Conservation (phyloP, 2,329 filamentous ascomycete genomes). For the Cytospora piceicola region DNA sequence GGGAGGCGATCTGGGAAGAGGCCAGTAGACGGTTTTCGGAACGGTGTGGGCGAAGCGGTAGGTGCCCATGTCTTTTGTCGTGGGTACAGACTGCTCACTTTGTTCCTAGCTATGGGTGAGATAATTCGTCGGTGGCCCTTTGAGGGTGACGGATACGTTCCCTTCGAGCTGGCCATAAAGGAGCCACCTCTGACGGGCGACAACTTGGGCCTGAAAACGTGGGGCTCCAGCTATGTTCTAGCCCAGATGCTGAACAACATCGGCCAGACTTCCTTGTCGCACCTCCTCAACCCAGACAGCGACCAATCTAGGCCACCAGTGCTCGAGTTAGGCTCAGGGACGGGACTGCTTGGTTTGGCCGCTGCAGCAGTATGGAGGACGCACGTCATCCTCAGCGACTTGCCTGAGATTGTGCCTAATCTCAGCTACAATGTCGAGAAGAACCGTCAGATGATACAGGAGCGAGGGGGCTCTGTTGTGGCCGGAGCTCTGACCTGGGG, state of each 20-base stretch:
- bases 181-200: conserved; percentile 90
- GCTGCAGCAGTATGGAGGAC: conserved; percentile 73
- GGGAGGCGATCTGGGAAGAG: conserved; percentile 74
- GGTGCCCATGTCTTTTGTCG: conserved; percentile 29
- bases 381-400: conserved; percentile 76
- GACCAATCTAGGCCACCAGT: conserved; percentile 43
- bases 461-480: conserved; percentile 59
- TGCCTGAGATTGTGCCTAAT: conserved; percentile 83
- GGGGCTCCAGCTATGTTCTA: conserved; percentile 88
- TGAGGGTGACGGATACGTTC: conserved; percentile 39
- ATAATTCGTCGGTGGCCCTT: conserved; percentile 61
- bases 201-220: conserved; percentile 90
- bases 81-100: conserved; percentile 2
- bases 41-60: conserved; percentile 76
- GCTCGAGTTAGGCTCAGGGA: conserved; percentile 87
- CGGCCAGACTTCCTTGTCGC: conserved; percentile 48
- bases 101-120: conserved; percentile 56
- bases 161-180: conserved; percentile 71
- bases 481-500: conserved; percentile 79
- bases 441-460: conserved; percentile 63
- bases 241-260: conserved; percentile 69
- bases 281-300: conserved; percentile 47
- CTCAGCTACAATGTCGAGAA: conserved; percentile 71
- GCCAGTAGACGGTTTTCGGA: conserved; percentile 83
- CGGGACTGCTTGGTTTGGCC: conserved; percentile 85